Evolutionary conservation across 768 basidiomycete species (phyloP), one percentile per base, ranked within the genome.

Genomic region (Amanita rubescens): DNA sequence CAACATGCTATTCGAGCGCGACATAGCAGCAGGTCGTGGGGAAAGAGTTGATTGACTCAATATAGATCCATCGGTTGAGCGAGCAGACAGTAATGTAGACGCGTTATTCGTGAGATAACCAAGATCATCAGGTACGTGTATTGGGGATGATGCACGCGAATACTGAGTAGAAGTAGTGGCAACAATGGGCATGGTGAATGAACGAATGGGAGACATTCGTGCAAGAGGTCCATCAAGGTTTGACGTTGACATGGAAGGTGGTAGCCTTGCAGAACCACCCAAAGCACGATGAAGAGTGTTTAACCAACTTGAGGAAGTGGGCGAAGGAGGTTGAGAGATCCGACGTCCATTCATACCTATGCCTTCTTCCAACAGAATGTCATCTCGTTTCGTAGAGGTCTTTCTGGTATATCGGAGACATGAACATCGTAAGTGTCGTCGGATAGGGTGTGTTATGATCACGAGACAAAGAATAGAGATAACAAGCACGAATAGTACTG

Each of bases 21-120:
- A 69, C 51, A 70, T 59, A 6, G 67, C 65, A 15, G 54, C 58
- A 51, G 60, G 68, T 45, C 83, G 74, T 39, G 84, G 73, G 30
- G 74, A 67, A 55, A 81, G 63, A n/a, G 69, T 72, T 34, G 79
- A 72, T 37, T 87, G 62, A 62, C 77, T 87, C 64, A 82, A 75
- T 65, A 82, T 78, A 3, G 85, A 87, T 7, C 75, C 73, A 57
- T 86, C 88, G 58, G 82, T 72, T 58, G 86, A 88, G 14, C 86
- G 78, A 46, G 79, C 70, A 24, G 78, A 75, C 50, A 79, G 70
- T 46, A 78, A 64, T 20, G 71, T 70, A 54, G 72, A 66, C 67
- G 25, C 44, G 44, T 30, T 30, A 46, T 30, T 45, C 44, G 25
- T 8, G 63, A 69, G 63, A 58, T 57, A 59, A 54, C 59, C 55